Percentiles rank a stretch among this genome's conserved stretches.
Evolutionary conservation across 257 asterid genomes (phyloP).

Genomic region (Craterostigma plantagineum): DNA sequence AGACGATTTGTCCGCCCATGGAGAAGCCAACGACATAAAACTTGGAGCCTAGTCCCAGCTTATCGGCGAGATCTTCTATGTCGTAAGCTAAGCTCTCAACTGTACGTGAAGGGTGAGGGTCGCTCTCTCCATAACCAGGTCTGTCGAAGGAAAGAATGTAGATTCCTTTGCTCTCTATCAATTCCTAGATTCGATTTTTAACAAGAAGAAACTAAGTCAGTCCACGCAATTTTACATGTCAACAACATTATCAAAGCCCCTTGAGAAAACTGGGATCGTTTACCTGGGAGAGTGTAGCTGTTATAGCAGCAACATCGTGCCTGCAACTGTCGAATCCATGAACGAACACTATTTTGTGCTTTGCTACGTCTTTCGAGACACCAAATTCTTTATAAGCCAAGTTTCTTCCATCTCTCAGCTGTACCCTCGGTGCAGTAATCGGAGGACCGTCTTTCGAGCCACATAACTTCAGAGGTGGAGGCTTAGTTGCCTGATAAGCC

Average conservation of each 20-base stretch:
- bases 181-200: constrained; percentile 29
- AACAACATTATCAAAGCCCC: constrained; percentile 4
- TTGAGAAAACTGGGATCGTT: constrained; percentile 7
- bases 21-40: constrained; percentile 72
- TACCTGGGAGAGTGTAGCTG: constrained; percentile 36
- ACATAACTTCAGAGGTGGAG: constrained; percentile 48
- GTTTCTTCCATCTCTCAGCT: constrained; percentile 67
- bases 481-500: constrained; percentile 55
- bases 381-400: constrained; percentile 70
- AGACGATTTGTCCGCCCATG: constrained; percentile 71
- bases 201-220: constrained; percentile 2
- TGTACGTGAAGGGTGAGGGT: constrained; percentile 52
- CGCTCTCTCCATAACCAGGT: constrained; percentile 95
- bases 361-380: constrained; percentile 44
- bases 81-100: constrained; percentile 49
- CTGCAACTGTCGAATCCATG: constrained; percentile 53
- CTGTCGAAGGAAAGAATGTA: constrained; percentile 68
- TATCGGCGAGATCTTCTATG: constrained; percentile 75
- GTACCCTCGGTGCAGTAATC: constrained; percentile 49
- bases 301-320: constrained; percentile 22
- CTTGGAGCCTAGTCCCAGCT: constrained; percentile 57
- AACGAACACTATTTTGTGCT: constrained; percentile 43
- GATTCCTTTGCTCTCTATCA: constrained; percentile 39
- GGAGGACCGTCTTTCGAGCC: constrained; percentile 61
- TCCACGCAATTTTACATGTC: constrained; percentile 6